A percentile compares a stretch with the other conserved stretches of the same genome.
Conservation (phyloP, 805 yeast genomes). For the Schwanniomyces sp. region DNA sequence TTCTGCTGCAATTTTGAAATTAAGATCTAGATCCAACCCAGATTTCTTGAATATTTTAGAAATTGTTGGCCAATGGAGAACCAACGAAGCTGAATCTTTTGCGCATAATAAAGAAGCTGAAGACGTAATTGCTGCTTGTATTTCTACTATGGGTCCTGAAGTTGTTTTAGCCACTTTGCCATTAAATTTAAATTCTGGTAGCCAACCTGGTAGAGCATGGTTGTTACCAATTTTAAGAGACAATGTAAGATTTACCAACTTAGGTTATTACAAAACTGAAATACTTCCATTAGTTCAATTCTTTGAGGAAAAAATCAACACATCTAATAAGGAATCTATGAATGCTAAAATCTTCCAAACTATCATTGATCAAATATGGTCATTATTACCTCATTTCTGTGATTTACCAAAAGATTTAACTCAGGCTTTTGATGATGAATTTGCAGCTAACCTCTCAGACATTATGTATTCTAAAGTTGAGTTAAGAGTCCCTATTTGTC, state of each 20-base stretch:
- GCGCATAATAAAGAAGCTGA: slow-evolving; percentile 76
- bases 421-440: slow-evolving; percentile 64
- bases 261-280: slow-evolving; percentile 60
- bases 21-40: slow-evolving; percentile 68
- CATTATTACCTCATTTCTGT: slow-evolving; percentile 83
- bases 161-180: slow-evolving; percentile 74
- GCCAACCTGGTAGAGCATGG: slow-evolving; percentile 91
- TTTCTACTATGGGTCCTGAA: slow-evolving; percentile 84
- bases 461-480: slow-evolving; percentile 72
- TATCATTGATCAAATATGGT: slow-evolving; percentile 89
- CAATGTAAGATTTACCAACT: slow-evolving; percentile 68
- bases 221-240: slow-evolving; percentile 87
- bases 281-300: slow-evolving; percentile 65
- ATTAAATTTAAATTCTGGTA: slow-evolving; percentile 63
- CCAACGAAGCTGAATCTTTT: slow-evolving; percentile 68
- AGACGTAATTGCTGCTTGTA: slow-evolving; percentile 73
- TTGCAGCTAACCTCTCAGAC: slow-evolving; percentile 76
- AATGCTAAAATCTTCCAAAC: slow-evolving; percentile 81
- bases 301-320: slow-evolving; percentile 50
- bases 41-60: slow-evolving; percentile 65
- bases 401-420: slow-evolving; percentile 78
- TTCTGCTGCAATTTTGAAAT: slow-evolving; percentile 58
- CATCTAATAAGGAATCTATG: slow-evolving; percentile 55
- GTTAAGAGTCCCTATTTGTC: slow-evolving; percentile 79
- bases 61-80: slow-evolving; percentile 82